Evolutionary conservation across 768 basidiomycete genomes (phyloP).

Genomic region (Termitomyces sp.): DNA sequence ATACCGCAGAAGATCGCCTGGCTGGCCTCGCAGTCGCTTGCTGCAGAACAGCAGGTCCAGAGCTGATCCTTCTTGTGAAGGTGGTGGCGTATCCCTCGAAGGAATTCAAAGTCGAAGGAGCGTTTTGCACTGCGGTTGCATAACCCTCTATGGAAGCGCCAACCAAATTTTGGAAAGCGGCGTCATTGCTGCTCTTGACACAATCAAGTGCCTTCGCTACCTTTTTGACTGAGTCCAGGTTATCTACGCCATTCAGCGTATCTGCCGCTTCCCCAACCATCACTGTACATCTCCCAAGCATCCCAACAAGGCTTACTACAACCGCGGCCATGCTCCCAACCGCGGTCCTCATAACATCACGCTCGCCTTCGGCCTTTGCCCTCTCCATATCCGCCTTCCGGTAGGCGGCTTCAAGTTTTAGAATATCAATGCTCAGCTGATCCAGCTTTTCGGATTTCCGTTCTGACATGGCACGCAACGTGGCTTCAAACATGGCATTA

Average conservation of each 20-base stretch:
- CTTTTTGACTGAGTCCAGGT: conserved; percentile 31
- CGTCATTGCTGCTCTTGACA: conserved; percentile 66
- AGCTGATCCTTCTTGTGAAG: conserved; percentile 46
- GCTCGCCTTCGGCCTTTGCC: conserved; percentile 60
- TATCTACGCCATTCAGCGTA: conserved; percentile 29
- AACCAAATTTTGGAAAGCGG: conserved; percentile 60
- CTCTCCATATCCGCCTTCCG: conserved; percentile 70
- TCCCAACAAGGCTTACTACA: conserved; percentile 69
- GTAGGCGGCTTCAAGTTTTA: conserved; percentile 66
- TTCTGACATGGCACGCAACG: conserved; percentile 79
- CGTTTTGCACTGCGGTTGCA: conserved; percentile 28
- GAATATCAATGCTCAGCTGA: conserved; percentile 60
- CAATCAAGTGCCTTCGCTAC: conserved; percentile 48
- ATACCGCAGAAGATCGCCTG: conserved; percentile 35
- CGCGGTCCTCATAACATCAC: conserved; percentile 58
- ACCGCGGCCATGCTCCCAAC: conserved; percentile 63
- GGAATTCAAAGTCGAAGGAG: conserved; percentile 36
- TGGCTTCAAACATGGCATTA: conserved; percentile 79
- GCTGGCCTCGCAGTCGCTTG: conserved; percentile 20
- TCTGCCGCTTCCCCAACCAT: conserved; percentile 59
- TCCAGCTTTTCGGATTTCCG: conserved; percentile 77
- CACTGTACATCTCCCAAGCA: conserved; percentile 76
- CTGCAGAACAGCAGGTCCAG: conserved; percentile 45
- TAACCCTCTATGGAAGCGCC: conserved; percentile 67
- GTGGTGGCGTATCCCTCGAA: conserved; percentile 50